Base-by-base conservation (phyloP, 179 eudicot species). In the Gypsophila paniculata region DNA sequence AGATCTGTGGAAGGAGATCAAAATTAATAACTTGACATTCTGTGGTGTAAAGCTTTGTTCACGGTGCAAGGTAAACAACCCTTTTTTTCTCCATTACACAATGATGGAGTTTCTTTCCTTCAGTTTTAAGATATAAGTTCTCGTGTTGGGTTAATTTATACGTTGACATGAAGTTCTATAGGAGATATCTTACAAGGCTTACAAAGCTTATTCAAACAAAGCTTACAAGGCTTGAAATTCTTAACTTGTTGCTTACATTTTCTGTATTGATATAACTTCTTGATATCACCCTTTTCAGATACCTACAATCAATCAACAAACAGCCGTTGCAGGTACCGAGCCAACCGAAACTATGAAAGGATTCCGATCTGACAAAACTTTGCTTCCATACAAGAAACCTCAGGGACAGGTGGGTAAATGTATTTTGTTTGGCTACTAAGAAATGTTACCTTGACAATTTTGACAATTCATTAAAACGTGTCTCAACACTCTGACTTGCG, bases 1-100 rank as follows among this genome's bases (percentile, higher is more conserved):
- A 82, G 98, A 93, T 77, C 61, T 89, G 59, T 93, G 98, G 98
- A 89, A 81, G 78, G 96, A 93, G 77, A 79, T 93, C 69, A 81
- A 59, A 66, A 85, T 93, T 34, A 83, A 86, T 71, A 79, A 76
- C 42, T 67, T 78, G 38, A 83, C 89, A 22, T 93, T 93, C 78
- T 57, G 78, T 64, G 90, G 93, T 62, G 96, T 89, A 22, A 93
- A 77, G 85, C 82, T 93, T 46, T 93, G 98, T 77, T 55, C 88
- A 44, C 91, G 98, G 49, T 93, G 98, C 81, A 93, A 93, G 95
- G 96, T 89, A 5, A 61, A 49, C 61, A 49, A 36, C 1, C 46
- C 8, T 42, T 42, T 42, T 29, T 42, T 6, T 42, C 46, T 42
- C 6, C 3, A 42, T 42, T 9, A 42, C 46, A 8, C 46, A 42